These are phyloP conservation scores for Saturnispora halmiae DNA, from an alignment of 805 yeast species.

Conservation along the genomic window DNA sequence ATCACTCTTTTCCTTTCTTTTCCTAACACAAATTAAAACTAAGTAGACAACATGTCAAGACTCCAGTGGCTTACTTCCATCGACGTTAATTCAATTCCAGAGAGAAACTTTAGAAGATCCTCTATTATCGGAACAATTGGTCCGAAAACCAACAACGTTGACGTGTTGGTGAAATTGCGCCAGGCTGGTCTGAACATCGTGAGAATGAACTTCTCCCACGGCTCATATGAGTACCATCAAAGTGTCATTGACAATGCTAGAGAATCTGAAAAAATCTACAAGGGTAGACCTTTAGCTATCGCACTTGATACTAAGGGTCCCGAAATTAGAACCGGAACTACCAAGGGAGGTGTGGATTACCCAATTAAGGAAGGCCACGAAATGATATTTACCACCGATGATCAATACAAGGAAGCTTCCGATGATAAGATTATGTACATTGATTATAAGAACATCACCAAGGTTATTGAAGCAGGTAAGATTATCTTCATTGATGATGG, in stretches of 20 bases:
- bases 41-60: constrained; percentile 33
- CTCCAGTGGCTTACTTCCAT: constrained; percentile 79
- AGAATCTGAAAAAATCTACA: constrained; percentile 80
- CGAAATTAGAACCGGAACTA: constrained; percentile 98
- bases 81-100: constrained; percentile 66
- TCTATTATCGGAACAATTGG: constrained; percentile 98
- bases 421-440: constrained; percentile 79
- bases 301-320: constrained; percentile 99
- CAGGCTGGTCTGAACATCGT: constrained; percentile 97
- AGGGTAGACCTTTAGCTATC: constrained; percentile 96
- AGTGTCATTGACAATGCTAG: constrained; percentile 93
- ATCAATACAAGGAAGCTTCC: constrained; percentile 56
- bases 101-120: constrained; percentile 78
- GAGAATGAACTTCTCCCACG: constrained; percentile 99
- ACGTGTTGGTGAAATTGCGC: constrained; percentile 75
- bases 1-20: neutral
- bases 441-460: constrained; percentile 94
- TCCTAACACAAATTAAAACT: neutral
- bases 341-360: constrained; percentile 68
- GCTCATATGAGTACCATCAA: constrained; percentile 96
- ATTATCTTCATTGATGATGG: constrained; percentile 96
- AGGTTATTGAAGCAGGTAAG: constrained; percentile 81
- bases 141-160: constrained; percentile 91
- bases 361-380: constrained; percentile 80
- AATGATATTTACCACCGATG: constrained; percentile 91